Percentiles rank a stretch among this genome's conserved stretches.
Conservation (phyloP, 2,329 filamentous ascomycete genomes). For the Kalmusia sp. region DNA sequence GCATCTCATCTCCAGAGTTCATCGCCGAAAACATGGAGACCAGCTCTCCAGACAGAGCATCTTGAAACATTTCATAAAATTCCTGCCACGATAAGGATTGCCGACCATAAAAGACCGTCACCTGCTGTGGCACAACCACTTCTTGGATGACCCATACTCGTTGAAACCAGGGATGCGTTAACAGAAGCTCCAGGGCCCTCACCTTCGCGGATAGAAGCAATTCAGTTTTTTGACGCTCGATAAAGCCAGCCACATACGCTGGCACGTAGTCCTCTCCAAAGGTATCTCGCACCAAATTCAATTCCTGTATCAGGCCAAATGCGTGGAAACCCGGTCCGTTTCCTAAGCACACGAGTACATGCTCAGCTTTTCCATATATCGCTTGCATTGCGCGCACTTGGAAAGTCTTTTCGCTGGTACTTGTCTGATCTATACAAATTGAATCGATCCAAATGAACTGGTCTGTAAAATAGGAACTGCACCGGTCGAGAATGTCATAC, state of each 20-base stretch:
- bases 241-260: background rate
- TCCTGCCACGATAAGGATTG: background rate
- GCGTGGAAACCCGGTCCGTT: background rate
- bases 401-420: slow-evolving; percentile 6
- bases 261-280: background rate
- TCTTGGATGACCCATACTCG: slow-evolving; percentile 3
- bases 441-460: slow-evolving; percentile 14
- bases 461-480: background rate
- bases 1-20: background rate
- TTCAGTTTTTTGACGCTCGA: background rate
- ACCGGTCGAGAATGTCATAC: slow-evolving; percentile 1
- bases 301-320: background rate
- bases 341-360: slow-evolving; percentile 13
- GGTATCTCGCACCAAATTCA: background rate
- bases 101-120: background rate
- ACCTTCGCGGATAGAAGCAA: background rate
- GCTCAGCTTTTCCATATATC: slow-evolving; percentile 9
- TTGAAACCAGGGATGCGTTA: slow-evolving; percentile 1
- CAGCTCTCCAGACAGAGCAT: background rate
- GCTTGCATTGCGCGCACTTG: slow-evolving; percentile 15
- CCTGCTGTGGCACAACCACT: background rate
- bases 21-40: background rate
- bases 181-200: background rate
- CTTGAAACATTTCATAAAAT: background rate
- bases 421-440: slow-evolving; percentile 16